Evolutionary conservation across 148 eudicot species (phyloP), one percentile per base, ranked within the genome.

Genomic region (Arbutus unedo): DNA sequence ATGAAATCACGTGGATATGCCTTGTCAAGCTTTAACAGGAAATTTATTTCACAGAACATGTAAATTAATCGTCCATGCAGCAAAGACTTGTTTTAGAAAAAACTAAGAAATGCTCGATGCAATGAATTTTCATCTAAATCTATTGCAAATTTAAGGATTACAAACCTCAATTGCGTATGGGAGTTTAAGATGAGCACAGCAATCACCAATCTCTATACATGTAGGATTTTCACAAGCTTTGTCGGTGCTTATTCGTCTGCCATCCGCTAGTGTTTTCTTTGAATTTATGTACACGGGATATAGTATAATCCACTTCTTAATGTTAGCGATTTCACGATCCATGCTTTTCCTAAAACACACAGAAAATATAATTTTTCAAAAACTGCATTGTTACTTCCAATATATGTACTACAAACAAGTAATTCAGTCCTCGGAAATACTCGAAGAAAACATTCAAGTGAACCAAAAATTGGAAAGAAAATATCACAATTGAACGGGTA

Each of bases 161-260:
- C 82, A 79, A 76, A 93, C 98, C 98, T 95, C 98, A 81, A 92
- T 87, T 14, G 81, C 88, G 60, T 79, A 85, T 7, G 95, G 93
- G 43, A 95, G 83, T 84, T 92, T 91, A 72, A 95, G 91, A 71
- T 88, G 87, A 25, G 67, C 85, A 79, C 95, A 95, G 77, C 92
- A 91, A 87, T 95, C 97, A 10, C 83, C 91, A 85, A 94, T 93
- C 87, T 94, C 98, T 56, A 71, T 57, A 64, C 88, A 87, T 77
- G 90, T 94, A 81, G 98, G 98, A 79, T 90, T 92, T 84, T 94
- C 97, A 68, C 97, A 94, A n/a, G 97, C 93, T 89, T 93, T 94
- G 79, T 84, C 82, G 3, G 85, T 86, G 79, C 88, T 78, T 49
- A 95, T 93, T 77, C 95, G 83, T 25, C 97, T 91, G 25, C 98